Conservation (phyloP, 176 grass and related monocot genomes). For the Musa itinerans region DNA sequence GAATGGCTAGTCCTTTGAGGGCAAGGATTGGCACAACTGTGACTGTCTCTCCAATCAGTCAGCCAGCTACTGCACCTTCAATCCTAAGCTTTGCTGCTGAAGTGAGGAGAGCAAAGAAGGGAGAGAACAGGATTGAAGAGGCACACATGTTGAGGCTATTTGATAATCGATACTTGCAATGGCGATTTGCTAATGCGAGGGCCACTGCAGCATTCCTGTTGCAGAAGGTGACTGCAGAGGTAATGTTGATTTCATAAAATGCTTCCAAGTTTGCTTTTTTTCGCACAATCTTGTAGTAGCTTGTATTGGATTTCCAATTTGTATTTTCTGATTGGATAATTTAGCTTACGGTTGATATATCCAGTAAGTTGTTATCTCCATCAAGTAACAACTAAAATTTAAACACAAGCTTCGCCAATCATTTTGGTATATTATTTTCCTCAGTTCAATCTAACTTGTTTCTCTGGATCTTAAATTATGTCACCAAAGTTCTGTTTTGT, state of each 20-base stretch:
- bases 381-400: no score
- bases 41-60: conserved; percentile 17
- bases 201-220: conserved; percentile 40
- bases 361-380: no score
- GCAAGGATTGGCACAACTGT: conserved; percentile 27
- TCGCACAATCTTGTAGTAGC: neutral
- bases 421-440: no score
- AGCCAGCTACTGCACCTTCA: conserved; percentile 40
- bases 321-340: no score
- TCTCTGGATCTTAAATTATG: no score
- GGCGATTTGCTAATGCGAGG: conserved; percentile 70
- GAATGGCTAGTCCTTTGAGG: conserved; percentile 52
- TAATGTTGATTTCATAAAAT: conserved; percentile 26
- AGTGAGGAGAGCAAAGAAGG: conserved; percentile 54
- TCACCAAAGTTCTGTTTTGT: no score
- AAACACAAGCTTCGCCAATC: no score
- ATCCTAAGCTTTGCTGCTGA: conserved; percentile 39
- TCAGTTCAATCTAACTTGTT: no score
- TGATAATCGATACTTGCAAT: conserved; percentile 67
- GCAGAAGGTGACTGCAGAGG: conserved; percentile 61
- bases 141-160: conserved; percentile 67
- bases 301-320: no score
- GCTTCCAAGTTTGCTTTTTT: neutral
- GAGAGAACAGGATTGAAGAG: conserved; percentile 54
- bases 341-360: no score